Evolutionary conservation across 2,329 filamentous ascomycete species (phyloP).

Genomic region (Colletotrichum destructivum): DNA sequence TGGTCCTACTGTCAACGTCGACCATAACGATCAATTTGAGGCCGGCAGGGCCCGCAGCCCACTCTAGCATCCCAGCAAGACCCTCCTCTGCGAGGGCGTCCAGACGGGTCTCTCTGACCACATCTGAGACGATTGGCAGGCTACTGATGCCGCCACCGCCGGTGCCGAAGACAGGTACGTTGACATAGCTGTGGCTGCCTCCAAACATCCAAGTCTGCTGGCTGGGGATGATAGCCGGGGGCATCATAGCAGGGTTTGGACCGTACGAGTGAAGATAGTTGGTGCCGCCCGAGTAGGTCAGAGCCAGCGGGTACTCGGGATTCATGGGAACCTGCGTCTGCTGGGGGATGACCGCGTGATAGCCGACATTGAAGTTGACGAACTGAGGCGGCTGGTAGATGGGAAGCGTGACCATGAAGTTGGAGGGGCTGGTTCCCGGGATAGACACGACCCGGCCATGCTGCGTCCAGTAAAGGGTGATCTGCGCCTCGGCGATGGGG

Average conservation of each 20-base stretch:
- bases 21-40: slow-evolving; percentile 33
- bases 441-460: slow-evolving; percentile 25
- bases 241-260: neutral
- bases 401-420: slow-evolving; percentile 1
- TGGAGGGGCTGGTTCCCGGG: neutral
- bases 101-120: slow-evolving; percentile 18
- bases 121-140: slow-evolving; percentile 21
- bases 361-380: neutral
- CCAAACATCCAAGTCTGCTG: slow-evolving; percentile 3
- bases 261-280: slow-evolving; percentile 34
- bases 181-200: slow-evolving; percentile 10
- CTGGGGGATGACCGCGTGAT: neutral
- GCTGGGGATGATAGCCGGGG: neutral
- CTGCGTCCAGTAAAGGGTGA: slow-evolving; percentile 35
- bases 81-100: slow-evolving; percentile 9
- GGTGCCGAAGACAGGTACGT: neutral
- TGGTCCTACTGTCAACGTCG: slow-evolving; percentile 13
- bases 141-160: neutral
- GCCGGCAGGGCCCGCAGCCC: slow-evolving; percentile 17
- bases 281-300: slow-evolving; percentile 29
- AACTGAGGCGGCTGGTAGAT: slow-evolving; percentile 16
- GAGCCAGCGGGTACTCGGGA: slow-evolving; percentile 11
- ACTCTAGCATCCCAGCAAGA: slow-evolving; percentile 20
- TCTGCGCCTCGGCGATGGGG: slow-evolving; percentile 27
- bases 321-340: neutral